Conservation (phyloP, 2,329 filamentous ascomycete species). For the Diaporthe sp. region DNA sequence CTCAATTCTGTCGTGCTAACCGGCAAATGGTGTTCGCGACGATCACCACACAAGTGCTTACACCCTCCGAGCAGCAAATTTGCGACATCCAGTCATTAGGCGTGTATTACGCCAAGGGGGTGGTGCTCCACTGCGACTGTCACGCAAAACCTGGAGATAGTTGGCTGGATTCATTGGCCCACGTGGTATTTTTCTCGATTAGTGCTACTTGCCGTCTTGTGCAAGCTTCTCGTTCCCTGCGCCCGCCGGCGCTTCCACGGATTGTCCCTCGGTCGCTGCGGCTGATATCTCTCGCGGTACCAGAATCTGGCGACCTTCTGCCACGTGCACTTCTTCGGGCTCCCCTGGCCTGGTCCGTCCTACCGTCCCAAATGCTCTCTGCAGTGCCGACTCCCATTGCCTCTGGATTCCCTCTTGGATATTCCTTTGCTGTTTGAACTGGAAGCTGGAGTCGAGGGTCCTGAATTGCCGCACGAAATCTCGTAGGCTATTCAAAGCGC, state of each 20-base stretch:
- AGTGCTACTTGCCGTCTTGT: not conserved
- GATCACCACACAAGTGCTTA: constrained; percentile 12
- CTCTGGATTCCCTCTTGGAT: constrained; percentile 31
- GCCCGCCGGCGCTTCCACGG: not conserved
- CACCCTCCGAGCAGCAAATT: not conserved
- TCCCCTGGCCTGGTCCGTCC: not conserved
- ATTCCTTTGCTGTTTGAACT: constrained; percentile 20
- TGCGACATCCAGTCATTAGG: not conserved
- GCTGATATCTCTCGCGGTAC: not conserved
- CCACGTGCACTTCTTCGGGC: constrained; percentile 12
- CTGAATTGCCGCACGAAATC: constrained; percentile 30
- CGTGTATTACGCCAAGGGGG: constrained; percentile 19
- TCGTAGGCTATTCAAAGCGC: constrained; percentile 61
- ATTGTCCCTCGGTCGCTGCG: not conserved
- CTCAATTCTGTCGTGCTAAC: not conserved
- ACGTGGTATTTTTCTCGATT: not conserved
- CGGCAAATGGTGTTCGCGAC: not conserved
- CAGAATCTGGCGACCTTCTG: constrained; percentile 32
- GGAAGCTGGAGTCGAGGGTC: constrained; percentile 6
- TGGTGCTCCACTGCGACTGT: not conserved
- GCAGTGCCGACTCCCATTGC: constrained; percentile 36
- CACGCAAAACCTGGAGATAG: not conserved
- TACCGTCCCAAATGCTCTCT: constrained; percentile 29
- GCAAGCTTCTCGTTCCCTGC: not conserved
- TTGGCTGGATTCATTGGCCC: not conserved